Evolutionary conservation across 2,329 filamentous ascomycete species (phyloP).

Genomic region (Capronia coronata): DNA sequence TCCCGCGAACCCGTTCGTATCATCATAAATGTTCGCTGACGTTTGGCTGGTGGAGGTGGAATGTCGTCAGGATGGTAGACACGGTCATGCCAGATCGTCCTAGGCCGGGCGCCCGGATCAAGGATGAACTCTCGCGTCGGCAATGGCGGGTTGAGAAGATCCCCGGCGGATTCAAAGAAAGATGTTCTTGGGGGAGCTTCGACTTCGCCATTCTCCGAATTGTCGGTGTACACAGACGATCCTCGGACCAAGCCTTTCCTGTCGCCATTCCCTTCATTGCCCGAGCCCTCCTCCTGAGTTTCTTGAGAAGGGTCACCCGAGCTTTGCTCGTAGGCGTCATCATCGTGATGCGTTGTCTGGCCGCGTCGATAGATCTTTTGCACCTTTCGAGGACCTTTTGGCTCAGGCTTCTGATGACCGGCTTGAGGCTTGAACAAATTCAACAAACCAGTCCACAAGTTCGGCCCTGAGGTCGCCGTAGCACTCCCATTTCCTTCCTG

Average conservation of each 20-base stretch:
- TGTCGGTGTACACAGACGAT: conserved; percentile 45
- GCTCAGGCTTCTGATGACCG: conserved; percentile 30
- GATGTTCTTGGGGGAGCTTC: conserved; percentile 80
- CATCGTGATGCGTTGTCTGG: conserved; percentile 58
- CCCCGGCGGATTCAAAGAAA: conserved; percentile 89
- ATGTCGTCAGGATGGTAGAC: conserved; percentile 93
- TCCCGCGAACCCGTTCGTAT: conserved; percentile 9
- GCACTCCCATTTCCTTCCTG: conserved; percentile 24
- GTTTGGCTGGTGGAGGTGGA: conserved; percentile 61
- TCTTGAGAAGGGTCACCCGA: conserved; percentile 27
- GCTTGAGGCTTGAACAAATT: conserved; percentile 63
- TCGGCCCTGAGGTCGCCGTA: conserved; percentile 31
- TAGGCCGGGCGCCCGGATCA: conserved; percentile 71
- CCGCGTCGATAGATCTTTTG: conserved; percentile 68
- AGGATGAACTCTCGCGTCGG: conserved; percentile 75
- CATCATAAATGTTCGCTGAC: conserved; percentile 36
- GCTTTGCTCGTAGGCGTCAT: conserved; percentile 25
- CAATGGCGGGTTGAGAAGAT: conserved; percentile 82
- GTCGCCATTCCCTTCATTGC: neutral
- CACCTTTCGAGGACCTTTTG: conserved; percentile 47
- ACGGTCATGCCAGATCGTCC: conserved; percentile 94
- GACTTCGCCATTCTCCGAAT: conserved; percentile 38
- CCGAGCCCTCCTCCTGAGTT: conserved; percentile 24
- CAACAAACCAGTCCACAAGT: conserved; percentile 59
- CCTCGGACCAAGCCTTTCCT: conserved; percentile 40